Base-by-base conservation (phyloP, 1,284 basidiomycete species). In the Sporisorium iseilematis-ciliati region DNA sequence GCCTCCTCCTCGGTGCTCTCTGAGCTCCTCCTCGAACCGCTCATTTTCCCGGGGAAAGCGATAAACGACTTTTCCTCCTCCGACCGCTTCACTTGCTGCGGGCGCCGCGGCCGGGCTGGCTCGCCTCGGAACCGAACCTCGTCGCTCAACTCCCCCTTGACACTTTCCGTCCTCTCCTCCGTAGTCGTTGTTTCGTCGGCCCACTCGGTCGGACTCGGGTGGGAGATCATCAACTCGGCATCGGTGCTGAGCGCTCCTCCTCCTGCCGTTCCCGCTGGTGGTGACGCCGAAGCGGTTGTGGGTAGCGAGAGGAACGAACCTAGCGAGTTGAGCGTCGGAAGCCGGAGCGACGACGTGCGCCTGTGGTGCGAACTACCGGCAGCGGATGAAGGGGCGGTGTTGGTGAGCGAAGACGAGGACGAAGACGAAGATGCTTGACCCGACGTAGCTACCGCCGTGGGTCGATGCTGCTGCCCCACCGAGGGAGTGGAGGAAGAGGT, bases 211-310 rank as follows among this genome's bases (percentile, higher is more conserved):
- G 72, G 66, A 10, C 48, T 35, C 0, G 72, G 72, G 42, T 75
- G 33, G 1, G 66, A 63, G 8, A 75, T 66, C 38, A 75, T 57
- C 8, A 75, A 57, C 42, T 75, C 72, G 12, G 72, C 72, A 63
- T 75, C 72, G 4, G 66, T 75, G 55, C 52, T 63, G 26, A 58
- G 26, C 11, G n/a, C n/a, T n/a, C 51, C 46, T 29, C 55, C 64
- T 31, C 42, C 41, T 12, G 26, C 33, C 18, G 48, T 46, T 6
- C 23, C 12, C 7, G 41, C n/a, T 26, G n/a, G 43, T 35, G 21
- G 55, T 26, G 18, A 54, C 49, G 26, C 68, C 51, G 43, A 38
- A 21, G 64, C 57, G 14, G 45, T 61, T 1, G 70, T 57, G 12
- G 48, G 29, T 3, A 51, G 33, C 7, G 49, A 21, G 29, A 75